Base-by-base conservation (phyloP, 441 rosid genomes). In the Gossypium schwendimanii region DNA sequence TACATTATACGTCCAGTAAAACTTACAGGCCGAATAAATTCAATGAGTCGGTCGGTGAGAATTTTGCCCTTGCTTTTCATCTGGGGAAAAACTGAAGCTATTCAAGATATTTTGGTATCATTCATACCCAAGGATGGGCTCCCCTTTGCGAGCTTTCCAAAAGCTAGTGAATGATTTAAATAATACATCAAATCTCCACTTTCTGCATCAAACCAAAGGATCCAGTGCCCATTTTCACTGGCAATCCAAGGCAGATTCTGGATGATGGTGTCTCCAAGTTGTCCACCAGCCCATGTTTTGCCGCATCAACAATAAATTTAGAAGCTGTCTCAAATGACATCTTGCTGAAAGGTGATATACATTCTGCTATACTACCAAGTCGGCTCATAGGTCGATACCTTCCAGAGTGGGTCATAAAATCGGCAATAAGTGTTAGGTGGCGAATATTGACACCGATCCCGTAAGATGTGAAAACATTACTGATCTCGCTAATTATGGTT, bases 261-360 rank as follows among this genome's bases (percentile, higher is more conserved):
- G 97, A 91, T 3, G 98, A 93, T 3, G 97, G 98, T 0, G 96
- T 84, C 72, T 92, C 97, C 77, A 96, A 75, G 69, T 82, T 72
- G 75, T 96, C 98, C 0, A 73, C 78, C 77, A 85, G 85, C 63
- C 97, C 97, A 68, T 81, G 87, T 57, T 81, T 76, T 36, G 98
- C 95, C 12, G 97, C 97, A 75, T 96, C 90, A 20, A 93, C 94
- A n/a, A 96, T 92, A 78, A 96, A 96, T 78, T 87, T 88, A 6
- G 98, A 83, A 2, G 99, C 98, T 0, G 97, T 93, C 88, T 96
- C 98, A 70, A 91, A 96, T 0, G 97, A 76, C 97, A 93, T 96
- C 81, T 92, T 92, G 71, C 92, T 86, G 54, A 96, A 87, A 1
- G 97, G 93, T 2, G 98, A 93, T 52, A 84, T 70, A 1, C 95